Conservation (phyloP, 768 basidiomycete genomes). For the Crucibulum laeve region DNA sequence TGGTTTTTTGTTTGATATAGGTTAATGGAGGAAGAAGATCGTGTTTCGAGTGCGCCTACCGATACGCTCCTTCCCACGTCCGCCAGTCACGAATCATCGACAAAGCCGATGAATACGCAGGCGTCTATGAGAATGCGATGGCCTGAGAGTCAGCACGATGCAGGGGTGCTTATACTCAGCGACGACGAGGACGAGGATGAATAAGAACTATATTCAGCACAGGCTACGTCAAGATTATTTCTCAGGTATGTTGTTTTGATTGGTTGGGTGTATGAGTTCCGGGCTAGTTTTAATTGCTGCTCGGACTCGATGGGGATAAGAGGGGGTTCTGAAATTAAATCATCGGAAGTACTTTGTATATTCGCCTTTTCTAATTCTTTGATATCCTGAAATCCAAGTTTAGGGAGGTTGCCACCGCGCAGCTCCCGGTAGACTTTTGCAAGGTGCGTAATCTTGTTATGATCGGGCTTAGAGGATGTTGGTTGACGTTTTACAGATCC, state of each 20-base stretch:
- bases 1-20: conserved; percentile 17
- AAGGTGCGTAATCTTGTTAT: not conserved
- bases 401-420: conserved; percentile 5
- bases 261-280: not conserved
- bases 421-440: not conserved
- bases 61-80: not conserved
- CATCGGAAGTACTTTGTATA: conserved; percentile 14
- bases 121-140: conserved; percentile 29
- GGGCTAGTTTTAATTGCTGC: not conserved
- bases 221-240: not conserved
- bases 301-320: not conserved
- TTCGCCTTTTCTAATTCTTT: conserved; percentile 4
- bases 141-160: conserved; percentile 39
- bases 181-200: conserved; percentile 21
- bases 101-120: conserved; percentile 5
- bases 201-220: conserved; percentile 8
- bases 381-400: conserved; percentile 9
- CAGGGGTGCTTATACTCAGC: conserved; percentile 44
- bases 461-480: not conserved
- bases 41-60: not conserved
- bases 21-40: conserved; percentile 29
- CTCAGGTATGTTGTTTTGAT: conserved; percentile 17
- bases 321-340: not conserved
- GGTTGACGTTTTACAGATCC: not conserved
- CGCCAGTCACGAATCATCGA: not conserved